These are phyloP conservation scores for Neospora caninum DNA, from an alignment of 169 alveolate genomes.

Conservation along the genomic window DNA sequence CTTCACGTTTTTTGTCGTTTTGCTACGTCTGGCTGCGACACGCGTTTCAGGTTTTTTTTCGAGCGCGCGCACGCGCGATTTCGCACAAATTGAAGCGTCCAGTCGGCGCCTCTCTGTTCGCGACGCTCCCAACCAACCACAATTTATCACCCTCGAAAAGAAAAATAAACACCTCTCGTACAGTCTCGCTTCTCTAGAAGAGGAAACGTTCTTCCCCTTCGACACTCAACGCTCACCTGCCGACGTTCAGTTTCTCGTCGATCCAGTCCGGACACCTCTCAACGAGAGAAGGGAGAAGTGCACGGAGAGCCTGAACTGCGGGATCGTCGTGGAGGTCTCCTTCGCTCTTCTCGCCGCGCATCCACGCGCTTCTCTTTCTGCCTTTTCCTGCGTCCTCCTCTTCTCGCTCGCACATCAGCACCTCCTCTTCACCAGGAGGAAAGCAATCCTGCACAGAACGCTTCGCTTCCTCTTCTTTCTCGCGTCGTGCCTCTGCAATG, in stretches of 20 bases:
- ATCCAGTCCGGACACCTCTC: not conserved
- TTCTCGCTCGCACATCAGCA: not conserved
- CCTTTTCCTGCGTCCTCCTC: not conserved
- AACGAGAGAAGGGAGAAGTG: not conserved
- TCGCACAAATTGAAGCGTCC: too few relatives aligned
- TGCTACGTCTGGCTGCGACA: too few relatives aligned
- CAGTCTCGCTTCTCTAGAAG: too few relatives aligned
- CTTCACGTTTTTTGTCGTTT: too few relatives aligned
- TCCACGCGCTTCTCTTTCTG: constrained; percentile 16
- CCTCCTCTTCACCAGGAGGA: not conserved
- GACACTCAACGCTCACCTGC: not conserved
- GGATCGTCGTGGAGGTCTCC: constrained; percentile 1
- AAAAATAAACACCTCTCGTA: too few relatives aligned
- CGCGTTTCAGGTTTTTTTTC: too few relatives aligned
- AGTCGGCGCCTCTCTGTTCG: too few relatives aligned
- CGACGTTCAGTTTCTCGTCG: not conserved
- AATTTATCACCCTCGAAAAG: too few relatives aligned
- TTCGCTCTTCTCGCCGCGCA: constrained; percentile 39
- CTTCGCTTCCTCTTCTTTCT: not conserved
- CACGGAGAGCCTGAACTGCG: not conserved
- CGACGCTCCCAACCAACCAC: too few relatives aligned
- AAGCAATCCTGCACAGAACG: not conserved
- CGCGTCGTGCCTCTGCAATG: not conserved
- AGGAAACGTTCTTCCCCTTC: not conserved
- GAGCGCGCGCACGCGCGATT: too few relatives aligned